phyloP scores from a whole-genome alignment of 169 alveolate genomes.

The Plasmodium malariae region DNA sequence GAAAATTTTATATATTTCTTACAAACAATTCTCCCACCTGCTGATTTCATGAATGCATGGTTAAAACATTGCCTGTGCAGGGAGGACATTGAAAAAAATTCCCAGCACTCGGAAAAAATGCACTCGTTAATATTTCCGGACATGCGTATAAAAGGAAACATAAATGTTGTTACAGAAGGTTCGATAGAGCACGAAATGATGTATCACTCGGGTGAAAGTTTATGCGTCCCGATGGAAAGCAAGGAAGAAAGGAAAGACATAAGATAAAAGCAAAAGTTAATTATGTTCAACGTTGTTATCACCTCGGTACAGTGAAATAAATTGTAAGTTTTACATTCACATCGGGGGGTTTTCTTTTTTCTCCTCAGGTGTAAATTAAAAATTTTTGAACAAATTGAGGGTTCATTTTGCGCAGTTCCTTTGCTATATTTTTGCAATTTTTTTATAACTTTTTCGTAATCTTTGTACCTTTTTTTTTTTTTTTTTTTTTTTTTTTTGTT shows the following conservation, averaged over 20 bases:
- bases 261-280: too few species aligned
- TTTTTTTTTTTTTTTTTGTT: too few species aligned
- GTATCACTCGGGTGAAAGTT: slow-evolving; percentile 4
- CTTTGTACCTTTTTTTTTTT: too few species aligned
- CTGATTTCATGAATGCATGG: slow-evolving; percentile 89
- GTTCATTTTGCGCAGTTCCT: too few species aligned
- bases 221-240: background rate
- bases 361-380: too few species aligned
- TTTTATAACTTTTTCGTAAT: too few species aligned
- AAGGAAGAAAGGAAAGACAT: background rate
- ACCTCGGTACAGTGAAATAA: too few species aligned
- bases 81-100: slow-evolving; percentile 51
- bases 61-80: slow-evolving; percentile 56
- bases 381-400: too few species aligned
- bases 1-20: slow-evolving; percentile 83
- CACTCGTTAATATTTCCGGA: slow-evolving; percentile 52
- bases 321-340: too few species aligned
- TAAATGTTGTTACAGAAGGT: slow-evolving; percentile 57
- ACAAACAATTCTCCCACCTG: slow-evolving; percentile 87
- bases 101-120: slow-evolving; percentile 7
- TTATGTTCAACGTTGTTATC: too few species aligned
- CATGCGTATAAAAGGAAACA: slow-evolving; percentile 66
- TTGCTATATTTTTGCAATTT: too few species aligned
- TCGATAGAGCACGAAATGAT: slow-evolving; percentile 29
- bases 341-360: too few species aligned